Evolutionary conservation across 2,329 filamentous ascomycete species (phyloP), one percentile per base, ranked within the genome.

Genomic region (Coniochaeta sp.): DNA sequence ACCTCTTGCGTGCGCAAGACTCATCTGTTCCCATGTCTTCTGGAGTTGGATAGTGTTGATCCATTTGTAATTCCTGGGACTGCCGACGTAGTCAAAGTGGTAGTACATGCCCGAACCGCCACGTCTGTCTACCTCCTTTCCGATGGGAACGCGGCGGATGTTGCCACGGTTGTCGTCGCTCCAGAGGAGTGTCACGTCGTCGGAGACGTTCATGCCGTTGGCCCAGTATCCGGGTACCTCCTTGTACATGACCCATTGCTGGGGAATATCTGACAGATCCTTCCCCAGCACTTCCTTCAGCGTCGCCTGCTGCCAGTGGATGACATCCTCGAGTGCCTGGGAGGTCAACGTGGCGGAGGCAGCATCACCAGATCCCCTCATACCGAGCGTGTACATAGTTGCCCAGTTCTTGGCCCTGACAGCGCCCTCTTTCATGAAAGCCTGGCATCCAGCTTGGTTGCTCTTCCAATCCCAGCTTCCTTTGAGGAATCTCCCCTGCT

Each of bases 31-130:
- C 66, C 80, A 82, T 0, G 80, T 83, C 66, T 84, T 85, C 59
- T 80, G 76, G 18, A 86, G 68, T 54, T 83, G 79, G 46, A 85
- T 81, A 0, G 81, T 86, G 60, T 86, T 86, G 60, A 86, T 83
- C 73, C 79, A 82, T 57, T 79, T 82, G 64, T 79, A 81, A 63
- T 77, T 73, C 40, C 80, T 72, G 13, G 80, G 77, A 45, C 77
- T 76, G 12, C 82, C 81, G 20, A 85, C 81, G 52, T 82, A 71
- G 54, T 74, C 70, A 52, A 74, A 71, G 55, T 73, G 71, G 55
- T 82, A 82, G 58, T 82, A 82, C 7, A 83, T 76, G 27, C 82
- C 81, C 22, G 80, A 77, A 22, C 81, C 79, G 9, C 79, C 80
- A 4, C 69, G 65, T 28, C 82, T 65, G 14, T 67, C 66, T 7